phyloP scores from a whole-genome alignment of 257 asterid genomes.

The Solanum ahanhuiri region DNA sequence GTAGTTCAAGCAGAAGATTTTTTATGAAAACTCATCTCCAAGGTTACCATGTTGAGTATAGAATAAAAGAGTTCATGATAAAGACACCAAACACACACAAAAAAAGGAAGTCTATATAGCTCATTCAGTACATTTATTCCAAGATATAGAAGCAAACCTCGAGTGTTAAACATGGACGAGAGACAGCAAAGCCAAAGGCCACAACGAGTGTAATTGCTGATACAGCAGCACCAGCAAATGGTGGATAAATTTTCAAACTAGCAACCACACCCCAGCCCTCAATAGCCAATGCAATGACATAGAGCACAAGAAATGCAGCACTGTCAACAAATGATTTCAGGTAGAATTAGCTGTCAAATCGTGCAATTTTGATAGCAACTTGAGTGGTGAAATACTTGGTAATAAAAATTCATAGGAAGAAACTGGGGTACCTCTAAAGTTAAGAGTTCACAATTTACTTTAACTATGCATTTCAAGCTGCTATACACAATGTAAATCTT shows the following conservation, averaged over 20 bases:
- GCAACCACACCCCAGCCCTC: conserved; percentile 99
- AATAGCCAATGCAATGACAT: conserved; percentile 85
- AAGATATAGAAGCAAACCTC: conserved; percentile 50
- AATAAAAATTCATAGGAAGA: not conserved
- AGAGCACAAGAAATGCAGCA: conserved; percentile 96
- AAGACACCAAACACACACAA: not conserved
- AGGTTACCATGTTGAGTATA: conserved; percentile 4
- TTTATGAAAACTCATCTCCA: not conserved
- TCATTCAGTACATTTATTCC: not conserved
- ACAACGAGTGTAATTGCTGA: conserved; percentile 96
- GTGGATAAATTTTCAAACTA: conserved; percentile 93
- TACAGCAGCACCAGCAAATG: conserved; percentile 98
- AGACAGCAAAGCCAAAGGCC: conserved; percentile 96
- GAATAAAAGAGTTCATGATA: not conserved
- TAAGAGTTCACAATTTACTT: not conserved
- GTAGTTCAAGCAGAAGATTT: not conserved
- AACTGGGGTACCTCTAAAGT: not conserved
- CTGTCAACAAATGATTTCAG: conserved; percentile 24
- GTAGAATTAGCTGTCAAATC: not conserved
- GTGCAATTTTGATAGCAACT: not conserved
- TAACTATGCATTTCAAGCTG: not conserved
- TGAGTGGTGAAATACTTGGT: not conserved
- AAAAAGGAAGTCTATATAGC: not conserved
- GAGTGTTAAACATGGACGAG: conserved; percentile 94
- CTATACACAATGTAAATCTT: not conserved